Conservation (phyloP, 139 green algal species). For the Auxenochlorella pyrenoidosa region DNA sequence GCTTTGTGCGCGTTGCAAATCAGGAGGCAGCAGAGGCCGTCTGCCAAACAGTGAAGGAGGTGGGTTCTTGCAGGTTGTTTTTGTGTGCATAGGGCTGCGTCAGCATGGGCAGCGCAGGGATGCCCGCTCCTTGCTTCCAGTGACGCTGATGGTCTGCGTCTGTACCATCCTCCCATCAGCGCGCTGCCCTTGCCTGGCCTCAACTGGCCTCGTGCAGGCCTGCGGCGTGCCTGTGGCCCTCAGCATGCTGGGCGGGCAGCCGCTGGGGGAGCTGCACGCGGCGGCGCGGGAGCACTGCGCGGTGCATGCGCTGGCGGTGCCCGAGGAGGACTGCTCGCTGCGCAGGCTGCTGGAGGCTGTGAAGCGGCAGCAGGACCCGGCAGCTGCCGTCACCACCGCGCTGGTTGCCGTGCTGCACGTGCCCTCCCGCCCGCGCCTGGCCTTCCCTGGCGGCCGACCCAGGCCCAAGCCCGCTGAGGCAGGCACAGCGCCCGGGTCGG, state of each 20-base stretch:
- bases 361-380: background rate
- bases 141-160: background rate
- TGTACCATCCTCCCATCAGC: background rate
- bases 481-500: background rate
- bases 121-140: background rate
- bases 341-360: slow-evolving; percentile 11
- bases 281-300: background rate
- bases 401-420: slow-evolving; percentile 17
- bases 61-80: background rate
- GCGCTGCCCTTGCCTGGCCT: background rate
- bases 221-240: slow-evolving; percentile 25
- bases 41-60: slow-evolving; percentile 18
- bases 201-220: background rate
- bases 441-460: slow-evolving; percentile 22
- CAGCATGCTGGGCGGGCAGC: background rate
- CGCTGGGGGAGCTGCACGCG: background rate
- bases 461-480: background rate
- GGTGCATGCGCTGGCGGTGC: background rate
- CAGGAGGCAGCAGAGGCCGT: background rate
- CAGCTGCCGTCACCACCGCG: background rate
- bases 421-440: slow-evolving; percentile 5
- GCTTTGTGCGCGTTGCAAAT: slow-evolving; percentile 18
- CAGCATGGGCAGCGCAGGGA: background rate
- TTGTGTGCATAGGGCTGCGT: background rate
- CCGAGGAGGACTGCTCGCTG: slow-evolving; percentile 7